A percentile compares a stretch with the other conserved stretches of the same genome.
Evolutionary conservation across 2,329 filamentous ascomycete genomes (phyloP).

Genomic region (Teratosphaeria pseudoeucalypti): DNA sequence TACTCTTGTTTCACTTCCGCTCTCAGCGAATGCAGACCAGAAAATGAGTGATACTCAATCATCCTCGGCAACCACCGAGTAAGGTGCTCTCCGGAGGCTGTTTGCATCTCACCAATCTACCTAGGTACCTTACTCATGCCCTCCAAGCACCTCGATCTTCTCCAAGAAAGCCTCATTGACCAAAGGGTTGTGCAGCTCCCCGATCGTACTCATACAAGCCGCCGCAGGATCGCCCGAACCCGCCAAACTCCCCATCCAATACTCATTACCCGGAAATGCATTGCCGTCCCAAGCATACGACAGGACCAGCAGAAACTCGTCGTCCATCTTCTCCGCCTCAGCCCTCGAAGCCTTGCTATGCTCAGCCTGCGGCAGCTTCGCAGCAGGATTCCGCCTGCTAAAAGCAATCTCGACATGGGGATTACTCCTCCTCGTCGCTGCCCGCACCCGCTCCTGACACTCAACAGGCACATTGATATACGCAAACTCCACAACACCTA

Average conservation of each 20-base stretch:
- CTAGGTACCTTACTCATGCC: neutral
- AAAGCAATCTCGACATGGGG: constrained; percentile 18
- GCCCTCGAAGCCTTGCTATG: neutral
- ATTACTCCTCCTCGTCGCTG: constrained; percentile 1
- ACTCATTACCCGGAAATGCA: constrained; percentile 26
- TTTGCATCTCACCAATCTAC: neutral
- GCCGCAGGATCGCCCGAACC: constrained; percentile 24
- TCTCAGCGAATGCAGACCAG: neutral
- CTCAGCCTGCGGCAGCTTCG: constrained; percentile 10
- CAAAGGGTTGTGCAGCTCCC: constrained; percentile 24
- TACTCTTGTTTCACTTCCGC: neutral
- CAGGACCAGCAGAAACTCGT: constrained; percentile 19
- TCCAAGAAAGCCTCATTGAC: constrained; percentile 16
- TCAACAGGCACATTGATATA: constrained; percentile 13
- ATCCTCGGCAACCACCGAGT: neutral
- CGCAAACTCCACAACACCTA: constrained; percentile 23
- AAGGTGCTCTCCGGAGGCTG: neutral
- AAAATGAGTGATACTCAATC: no score
- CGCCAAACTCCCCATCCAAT: constrained; percentile 19
- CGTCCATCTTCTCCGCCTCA: neutral
- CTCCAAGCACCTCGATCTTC: constrained; percentile 6
- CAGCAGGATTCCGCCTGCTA: constrained; percentile 20
- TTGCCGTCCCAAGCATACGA: constrained; percentile 28
- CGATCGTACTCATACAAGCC: constrained; percentile 25
- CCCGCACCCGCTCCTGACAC: constrained; percentile 2